Conservation (phyloP, 495 filamentous ascomycete genomes). For the Glarea lozoyensis region DNA sequence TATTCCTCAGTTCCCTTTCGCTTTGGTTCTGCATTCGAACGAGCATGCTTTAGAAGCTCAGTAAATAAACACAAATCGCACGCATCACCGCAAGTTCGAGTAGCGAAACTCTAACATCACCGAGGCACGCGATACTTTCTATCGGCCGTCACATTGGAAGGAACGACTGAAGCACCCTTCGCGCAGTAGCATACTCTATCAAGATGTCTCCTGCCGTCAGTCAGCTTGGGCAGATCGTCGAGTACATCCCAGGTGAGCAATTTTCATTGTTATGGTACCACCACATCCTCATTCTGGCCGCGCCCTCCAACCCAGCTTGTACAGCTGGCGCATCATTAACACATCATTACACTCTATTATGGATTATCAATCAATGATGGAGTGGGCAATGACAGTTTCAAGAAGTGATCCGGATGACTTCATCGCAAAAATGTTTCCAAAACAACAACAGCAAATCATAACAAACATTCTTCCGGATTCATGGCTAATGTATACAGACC, state of each 20-base stretch:
- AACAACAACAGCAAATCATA: neutral
- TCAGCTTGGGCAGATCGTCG: conserved; percentile 44
- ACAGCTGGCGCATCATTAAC: conserved; percentile 15
- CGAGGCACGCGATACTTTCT: neutral
- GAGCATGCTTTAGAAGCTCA: conserved; percentile 9
- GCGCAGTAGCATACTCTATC: conserved; percentile 1
- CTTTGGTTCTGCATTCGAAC: neutral
- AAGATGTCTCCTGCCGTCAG: conserved; percentile 22
- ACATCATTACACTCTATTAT: conserved; percentile 3
- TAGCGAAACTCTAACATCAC: neutral
- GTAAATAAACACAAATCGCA: conserved; percentile 8
- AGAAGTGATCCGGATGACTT: neutral
- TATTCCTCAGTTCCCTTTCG: conserved; percentile 6
- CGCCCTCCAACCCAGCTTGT: conserved; percentile 7
- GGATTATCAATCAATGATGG: conserved; percentile 7
- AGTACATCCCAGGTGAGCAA: conserved; percentile 47
- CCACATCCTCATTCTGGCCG: neutral
- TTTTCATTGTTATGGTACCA: conserved; percentile 1
- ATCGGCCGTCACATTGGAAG: conserved; percentile 6
- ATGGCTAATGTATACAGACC: conserved; percentile 50
- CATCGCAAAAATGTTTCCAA: neutral
- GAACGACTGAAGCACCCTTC: conserved; percentile 2
- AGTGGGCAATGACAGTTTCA: conserved; percentile 1
- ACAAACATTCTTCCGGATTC: conserved; percentile 5
- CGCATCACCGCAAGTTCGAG: neutral